Evolutionary conservation across 139 green algal species (phyloP).

Genomic region (Pseudopediastrum boryanum): DNA sequence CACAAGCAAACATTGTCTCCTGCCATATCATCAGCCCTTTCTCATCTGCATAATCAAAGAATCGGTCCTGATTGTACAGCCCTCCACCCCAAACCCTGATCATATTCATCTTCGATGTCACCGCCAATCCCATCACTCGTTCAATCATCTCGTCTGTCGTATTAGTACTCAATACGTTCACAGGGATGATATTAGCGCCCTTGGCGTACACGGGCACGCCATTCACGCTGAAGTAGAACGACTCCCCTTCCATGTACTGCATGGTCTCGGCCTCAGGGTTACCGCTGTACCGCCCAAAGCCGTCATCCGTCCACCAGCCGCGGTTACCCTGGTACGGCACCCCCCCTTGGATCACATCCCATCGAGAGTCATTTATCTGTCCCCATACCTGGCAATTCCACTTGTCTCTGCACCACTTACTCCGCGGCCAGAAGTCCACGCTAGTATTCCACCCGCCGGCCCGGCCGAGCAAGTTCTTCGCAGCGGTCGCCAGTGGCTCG

Average conservation of each 20-base stretch:
- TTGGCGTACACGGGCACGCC: constrained; percentile 61
- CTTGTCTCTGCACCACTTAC: no score
- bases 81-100: constrained; percentile 49
- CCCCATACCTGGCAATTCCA: no score
- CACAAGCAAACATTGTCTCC: constrained; percentile 48
- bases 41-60: constrained; percentile 48
- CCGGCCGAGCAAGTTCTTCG: no score
- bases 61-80: constrained; percentile 16
- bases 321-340: no score
- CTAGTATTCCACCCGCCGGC: no score
- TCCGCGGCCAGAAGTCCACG: no score
- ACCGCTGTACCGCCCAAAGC: no score
- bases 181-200: constrained; percentile 38
- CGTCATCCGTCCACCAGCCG: no score
- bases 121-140: constrained; percentile 11
- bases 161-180: constrained; percentile 20
- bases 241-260: constrained; percentile 33
- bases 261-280: no score
- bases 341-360: no score
- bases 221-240: constrained; percentile 68
- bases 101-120: constrained; percentile 47
- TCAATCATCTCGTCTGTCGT: background rate
- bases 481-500: no score
- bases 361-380: no score
- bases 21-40: constrained; percentile 51